Evolutionary conservation across 2,329 filamentous ascomycete species (phyloP), one percentile per base, ranked within the genome.

Genomic region (Trichothecium sympodiale): DNA sequence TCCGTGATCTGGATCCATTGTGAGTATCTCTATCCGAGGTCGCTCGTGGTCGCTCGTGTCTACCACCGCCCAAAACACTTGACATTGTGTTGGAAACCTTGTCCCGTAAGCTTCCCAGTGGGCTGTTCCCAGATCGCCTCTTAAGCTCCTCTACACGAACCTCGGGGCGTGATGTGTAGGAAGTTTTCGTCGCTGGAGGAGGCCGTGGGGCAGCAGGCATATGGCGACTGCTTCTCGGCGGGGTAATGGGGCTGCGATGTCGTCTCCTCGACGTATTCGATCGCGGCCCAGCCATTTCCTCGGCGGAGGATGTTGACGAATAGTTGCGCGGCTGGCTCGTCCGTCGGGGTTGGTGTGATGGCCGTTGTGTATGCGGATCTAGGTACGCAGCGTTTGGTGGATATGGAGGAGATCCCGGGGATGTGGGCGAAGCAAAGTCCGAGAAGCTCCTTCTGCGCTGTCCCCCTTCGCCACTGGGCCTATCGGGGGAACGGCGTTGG

Each of bases 301-400:
- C 59, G 2, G 63, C 62, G n/a, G 63, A 64, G 2, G 61, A 58
- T 12, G 54, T 51, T 3, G 59, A 60, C 16, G 61, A 61, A 30
- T 55, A 51, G 34, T 61, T 59, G 20, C 63, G 57, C 1, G 67
- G 65, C 36, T 72, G 69, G 43, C 67, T 71, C 45, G 71, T 67
- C 20, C 67, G 54, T 15, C 69, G 61, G 14, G 49, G 45, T 15
- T 54, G 52, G 2, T 42, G 30, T 8, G 44, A 37, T 12, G 53
- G 52, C 31, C 54, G 49, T 40, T 44, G 51, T 8, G 44, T 30
- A 23, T 57, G 48, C 7, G 61, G 51, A 29, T 60, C 58, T 12
- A 63, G 44, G 36, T 66, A 46, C 37, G 49, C 28, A 26, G 46
- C 39, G 33, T 52, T 13, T 14, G 27, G 29, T 3, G 37, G 13